phyloP scores from a whole-genome alignment of 1,139 yeast species.

The Diutina scorzettiae region DNA sequence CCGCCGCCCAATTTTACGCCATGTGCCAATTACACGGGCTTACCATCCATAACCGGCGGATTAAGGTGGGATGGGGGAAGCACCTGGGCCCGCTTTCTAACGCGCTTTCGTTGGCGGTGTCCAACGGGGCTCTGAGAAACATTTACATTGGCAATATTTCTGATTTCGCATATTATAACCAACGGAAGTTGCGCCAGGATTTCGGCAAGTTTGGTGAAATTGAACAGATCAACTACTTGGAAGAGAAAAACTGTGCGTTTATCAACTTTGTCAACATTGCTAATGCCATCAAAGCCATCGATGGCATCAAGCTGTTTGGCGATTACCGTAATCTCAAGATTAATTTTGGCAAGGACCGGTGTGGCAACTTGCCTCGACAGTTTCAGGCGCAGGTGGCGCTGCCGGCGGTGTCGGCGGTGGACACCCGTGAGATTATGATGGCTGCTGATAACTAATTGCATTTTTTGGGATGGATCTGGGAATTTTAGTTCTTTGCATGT shows the following conservation, averaged over 20 bases:
- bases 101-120: conserved; percentile 71
- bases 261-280: conserved; percentile 70
- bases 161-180: conserved; percentile 37
- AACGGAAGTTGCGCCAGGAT: conserved; percentile 50
- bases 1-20: conserved; percentile 90
- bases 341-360: conserved; percentile 71
- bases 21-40: conserved; percentile 76
- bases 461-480: too few relatives aligned
- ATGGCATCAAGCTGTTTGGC: conserved; percentile 34
- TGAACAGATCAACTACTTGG: conserved; percentile 69
- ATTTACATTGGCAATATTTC: conserved; percentile 66
- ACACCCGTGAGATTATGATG: too few relatives aligned
- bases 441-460: too few relatives aligned
- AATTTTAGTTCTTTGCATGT: too few relatives aligned
- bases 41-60: conserved; percentile 65
- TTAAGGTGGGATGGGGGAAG: conserved; percentile 94
- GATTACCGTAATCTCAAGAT: conserved; percentile 20
- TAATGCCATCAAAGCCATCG: conserved; percentile 33
- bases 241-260: conserved; percentile 71
- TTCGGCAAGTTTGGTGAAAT: conserved; percentile 67
- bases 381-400: conserved; percentile 14
- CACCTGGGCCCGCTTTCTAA: conserved; percentile 86
- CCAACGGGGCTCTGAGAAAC: conserved; percentile 90
- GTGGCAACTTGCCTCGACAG: conserved; percentile 70
- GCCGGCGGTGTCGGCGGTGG: background rate